Base-by-base conservation (phyloP, 2,329 filamentous ascomycete genomes). In the Fusarium robinianum region DNA sequence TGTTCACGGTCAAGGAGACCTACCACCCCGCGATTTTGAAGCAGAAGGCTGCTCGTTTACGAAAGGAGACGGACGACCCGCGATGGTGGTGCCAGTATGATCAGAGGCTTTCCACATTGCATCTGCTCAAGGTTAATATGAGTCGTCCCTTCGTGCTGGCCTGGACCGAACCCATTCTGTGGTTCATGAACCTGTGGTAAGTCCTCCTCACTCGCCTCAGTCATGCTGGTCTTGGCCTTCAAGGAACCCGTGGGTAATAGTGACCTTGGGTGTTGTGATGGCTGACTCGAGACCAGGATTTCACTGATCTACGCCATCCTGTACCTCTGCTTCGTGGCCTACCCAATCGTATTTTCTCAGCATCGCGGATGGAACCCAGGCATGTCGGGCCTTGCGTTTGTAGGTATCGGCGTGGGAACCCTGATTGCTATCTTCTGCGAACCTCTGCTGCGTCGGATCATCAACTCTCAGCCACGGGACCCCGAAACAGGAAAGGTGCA, bases 261-360 rank as follows among this genome's bases (percentile, higher is more conserved):
- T n/a, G n/a, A n/a, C n/a, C n/a, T 17, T 8, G 3, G 16, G 4
- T 12, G 12, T 29, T 12, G 14, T 29, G 5, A 17, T 10, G 6
- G 18, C 44, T 60, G 18, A 61, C 45, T 19, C 11, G 5, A 7
- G 10, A 3, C 4, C 29, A 86, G 84, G 72, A 87, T 91, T 63
- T 92, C 87, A 1, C 72, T 95, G 25, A 81, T 95, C 23, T 96
- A 96, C 65, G 88, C 84, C 12, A 90, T 95, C 26, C 74, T 96
- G 2, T 94, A 94, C 62, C 81, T 96, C 21, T 95, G 89, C 68
- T 96, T 96, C 71, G 85, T 95, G 11, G 89, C 88, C 9, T 95
- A 95, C 65, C 90, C 90, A 0, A 86, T 95, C 46, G 86, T 95
- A 45, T 96, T 94, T 68, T 75, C 77, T 8, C 74, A 85, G 26